Base-by-base conservation (phyloP, 2,329 filamentous ascomycete species). In the Exophiala sideris region DNA sequence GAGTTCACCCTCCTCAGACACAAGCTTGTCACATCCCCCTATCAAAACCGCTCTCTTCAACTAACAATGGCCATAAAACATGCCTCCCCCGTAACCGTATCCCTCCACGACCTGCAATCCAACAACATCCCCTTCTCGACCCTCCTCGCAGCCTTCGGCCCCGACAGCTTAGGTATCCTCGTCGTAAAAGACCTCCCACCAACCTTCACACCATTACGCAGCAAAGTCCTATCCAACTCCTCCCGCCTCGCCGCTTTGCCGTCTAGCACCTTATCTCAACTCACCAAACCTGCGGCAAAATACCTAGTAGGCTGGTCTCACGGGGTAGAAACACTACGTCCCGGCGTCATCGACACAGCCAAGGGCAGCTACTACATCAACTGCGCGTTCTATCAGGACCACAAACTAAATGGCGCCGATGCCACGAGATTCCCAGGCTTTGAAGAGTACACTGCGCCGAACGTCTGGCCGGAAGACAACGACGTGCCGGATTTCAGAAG, bases 201-300 rank as follows among this genome's bases (percentile, higher is more conserved):
- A 5, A 77, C 83, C 48, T 99, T 95, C 65, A 71, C 80, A 11
- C 72, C 79, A n/a, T 75, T 96, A 40, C 83, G 94, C 57, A 81
- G 81, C 55, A 81, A 81, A 56, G 80, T 95, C 2, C 79, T 99
- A 5, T 94, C 89, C 0, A 94, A 94, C 68, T 85, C 91, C 3
- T 95, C 90, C 0, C 94, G 95, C 68, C 83, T 97, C 36, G 94
- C 89, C 33, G 91, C 91, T 60, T 79, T 97, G 3, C 81, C 90
- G 4, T 72, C 80, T 21, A 72, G 81, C 11, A 83, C 91, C 62
- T 79, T 97, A 24, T 83, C 74, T 60, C 63, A 66, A 36, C 71
- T 78, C 45, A 71, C 71, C 40, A 71, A 69, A 48, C 69, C 73
- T 9, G 42, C 67, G 47, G 76, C 82, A 5, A 81, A 83, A 61